These are phyloP conservation scores for Trichoderma sp. DNA, from an alignment of 2,329 filamentous ascomycete genomes.

Conservation along the genomic window DNA sequence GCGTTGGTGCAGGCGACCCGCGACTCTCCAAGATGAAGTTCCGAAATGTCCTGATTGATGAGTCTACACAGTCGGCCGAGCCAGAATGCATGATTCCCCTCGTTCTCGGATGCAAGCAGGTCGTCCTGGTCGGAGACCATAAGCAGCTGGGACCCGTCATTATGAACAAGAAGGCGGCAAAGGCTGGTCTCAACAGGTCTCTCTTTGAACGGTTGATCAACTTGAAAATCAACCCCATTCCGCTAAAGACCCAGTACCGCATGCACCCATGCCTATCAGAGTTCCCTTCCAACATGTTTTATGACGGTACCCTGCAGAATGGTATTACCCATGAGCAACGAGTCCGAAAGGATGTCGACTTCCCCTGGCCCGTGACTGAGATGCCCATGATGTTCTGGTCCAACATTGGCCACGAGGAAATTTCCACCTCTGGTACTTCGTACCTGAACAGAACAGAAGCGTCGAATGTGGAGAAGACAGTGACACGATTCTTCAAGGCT, in stretches of 20 bases:
- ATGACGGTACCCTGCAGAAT: slow-evolving; percentile 95
- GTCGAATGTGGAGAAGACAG: slow-evolving; percentile 96
- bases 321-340: slow-evolving; percentile 88
- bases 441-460: slow-evolving; percentile 98
- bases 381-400: slow-evolving; percentile 99
- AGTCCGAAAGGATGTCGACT: slow-evolving; percentile 89
- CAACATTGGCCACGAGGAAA: slow-evolving; percentile 95
- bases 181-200: slow-evolving; percentile 96
- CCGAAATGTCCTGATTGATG: slow-evolving; percentile 94
- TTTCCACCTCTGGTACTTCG: slow-evolving; percentile 94
- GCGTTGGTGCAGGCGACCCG: slow-evolving; percentile 93
- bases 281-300: slow-evolving; percentile 99
- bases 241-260: slow-evolving; percentile 94
- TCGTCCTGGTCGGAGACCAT: slow-evolving; percentile 97
- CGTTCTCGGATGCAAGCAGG: slow-evolving; percentile 95
- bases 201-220: slow-evolving; percentile 95
- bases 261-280: slow-evolving; percentile 98
- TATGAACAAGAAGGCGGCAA: slow-evolving; percentile 99
- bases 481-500: slow-evolving; percentile 97
- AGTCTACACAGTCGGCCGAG: slow-evolving; percentile 96
- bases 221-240: slow-evolving; percentile 84
- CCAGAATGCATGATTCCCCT: slow-evolving; percentile 99
- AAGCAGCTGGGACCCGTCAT: slow-evolving; percentile 97
- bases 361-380: slow-evolving; percentile 92
- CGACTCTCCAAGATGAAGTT: slow-evolving; percentile 97